phyloP scores from a whole-genome alignment of 148 eudicot species.

The Simmondsia chinensis region DNA sequence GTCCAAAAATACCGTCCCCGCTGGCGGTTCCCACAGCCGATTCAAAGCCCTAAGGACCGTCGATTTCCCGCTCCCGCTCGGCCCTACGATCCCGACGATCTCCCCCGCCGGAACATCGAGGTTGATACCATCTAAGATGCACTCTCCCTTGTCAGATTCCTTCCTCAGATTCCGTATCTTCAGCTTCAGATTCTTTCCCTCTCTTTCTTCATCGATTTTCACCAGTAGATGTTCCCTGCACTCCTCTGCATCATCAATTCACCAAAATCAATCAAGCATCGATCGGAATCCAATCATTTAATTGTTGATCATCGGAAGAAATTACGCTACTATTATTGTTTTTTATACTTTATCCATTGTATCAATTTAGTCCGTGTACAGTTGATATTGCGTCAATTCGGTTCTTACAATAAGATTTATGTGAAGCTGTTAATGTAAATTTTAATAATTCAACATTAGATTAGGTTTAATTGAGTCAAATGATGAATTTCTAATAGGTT shows the following conservation, averaged over 20 bases:
- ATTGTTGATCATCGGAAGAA: no score
- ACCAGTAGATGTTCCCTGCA: slow-evolving; percentile 1
- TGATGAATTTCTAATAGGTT: no score
- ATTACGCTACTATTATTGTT: no score
- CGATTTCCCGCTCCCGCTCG: slow-evolving; percentile 26
- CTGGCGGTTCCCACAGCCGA: slow-evolving; percentile 26
- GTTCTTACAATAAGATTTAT: no score
- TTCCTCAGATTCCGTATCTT: slow-evolving; percentile 11
- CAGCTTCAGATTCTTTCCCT: no score
- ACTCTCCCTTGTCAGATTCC: slow-evolving; percentile 10
- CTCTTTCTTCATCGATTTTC: neutral
- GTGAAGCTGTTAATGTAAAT: no score
- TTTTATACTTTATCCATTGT: no score
- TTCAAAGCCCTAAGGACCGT: slow-evolving; percentile 20
- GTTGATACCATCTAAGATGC: slow-evolving; percentile 18
- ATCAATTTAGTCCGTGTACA: no score
- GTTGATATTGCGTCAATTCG: no score
- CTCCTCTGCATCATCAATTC: neutral
- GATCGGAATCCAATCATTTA: no score
- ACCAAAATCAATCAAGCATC: neutral
- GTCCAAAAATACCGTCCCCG: slow-evolving; percentile 16
- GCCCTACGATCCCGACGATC: slow-evolving; percentile 26
- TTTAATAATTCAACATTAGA: no score
- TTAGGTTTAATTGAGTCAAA: no score
- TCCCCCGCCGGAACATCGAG: slow-evolving; percentile 17